These are phyloP conservation scores for Ramularia endophylla DNA, from an alignment of 2,329 filamentous ascomycete species.

Conservation along the genomic window DNA sequence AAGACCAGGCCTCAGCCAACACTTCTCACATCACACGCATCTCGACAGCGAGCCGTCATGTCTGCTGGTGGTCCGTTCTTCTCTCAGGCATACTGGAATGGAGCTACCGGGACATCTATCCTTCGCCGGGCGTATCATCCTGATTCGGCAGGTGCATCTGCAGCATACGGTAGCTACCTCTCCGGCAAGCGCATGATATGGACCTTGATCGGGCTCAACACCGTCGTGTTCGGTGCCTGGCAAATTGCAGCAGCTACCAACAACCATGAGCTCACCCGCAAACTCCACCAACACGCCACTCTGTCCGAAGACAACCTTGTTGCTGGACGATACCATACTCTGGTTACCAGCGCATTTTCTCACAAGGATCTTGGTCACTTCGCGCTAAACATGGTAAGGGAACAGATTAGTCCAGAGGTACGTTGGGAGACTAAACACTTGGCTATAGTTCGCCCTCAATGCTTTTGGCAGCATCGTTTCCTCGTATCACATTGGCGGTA, in stretches of 20 bases:
- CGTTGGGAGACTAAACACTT: not conserved
- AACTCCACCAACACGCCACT: conserved; percentile 28
- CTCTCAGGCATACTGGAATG: not conserved
- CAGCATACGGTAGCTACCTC: conserved; percentile 1
- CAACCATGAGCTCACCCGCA: conserved; percentile 16
- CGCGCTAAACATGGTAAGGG: conserved; percentile 33
- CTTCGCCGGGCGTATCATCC: not conserved
- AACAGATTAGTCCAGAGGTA: not conserved
- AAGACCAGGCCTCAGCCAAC: too few relatives aligned
- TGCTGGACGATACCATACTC: conserved; percentile 32
- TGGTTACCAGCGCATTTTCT: conserved; percentile 37
- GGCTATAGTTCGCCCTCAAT: conserved; percentile 37
- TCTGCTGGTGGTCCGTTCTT: too few relatives aligned
- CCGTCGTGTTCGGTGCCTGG: conserved; percentile 35
- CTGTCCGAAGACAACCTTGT: conserved; percentile 26
- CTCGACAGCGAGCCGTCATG: too few relatives aligned
- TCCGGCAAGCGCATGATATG: conserved; percentile 24
- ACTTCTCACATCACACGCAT: too few relatives aligned
- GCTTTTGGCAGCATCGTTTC: conserved; percentile 33
- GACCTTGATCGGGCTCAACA: conserved; percentile 36
- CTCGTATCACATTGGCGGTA: conserved; percentile 24
- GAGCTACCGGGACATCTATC: conserved; percentile 2
- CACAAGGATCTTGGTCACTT: conserved; percentile 35
- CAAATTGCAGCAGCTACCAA: conserved; percentile 24
- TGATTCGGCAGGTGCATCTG: too few relatives aligned